Conservation (phyloP, 257 asterid genomes). For the Solanum gandarillasii region DNA sequence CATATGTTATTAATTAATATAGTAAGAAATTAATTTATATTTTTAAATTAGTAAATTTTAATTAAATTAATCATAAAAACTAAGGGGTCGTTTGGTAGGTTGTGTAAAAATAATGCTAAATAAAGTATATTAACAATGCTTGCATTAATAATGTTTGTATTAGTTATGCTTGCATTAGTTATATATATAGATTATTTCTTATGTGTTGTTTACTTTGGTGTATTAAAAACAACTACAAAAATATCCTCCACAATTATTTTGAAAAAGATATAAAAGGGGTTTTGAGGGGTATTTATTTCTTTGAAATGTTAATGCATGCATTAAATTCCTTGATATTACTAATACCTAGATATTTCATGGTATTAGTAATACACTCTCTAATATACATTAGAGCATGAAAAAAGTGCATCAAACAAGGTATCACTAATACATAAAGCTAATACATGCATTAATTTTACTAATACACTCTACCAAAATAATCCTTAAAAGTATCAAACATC, state of each 20-base stretch:
- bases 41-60: neutral
- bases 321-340: neutral
- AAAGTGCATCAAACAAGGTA: neutral
- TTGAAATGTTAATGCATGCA: neutral
- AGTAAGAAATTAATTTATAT: no score
- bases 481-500: neutral
- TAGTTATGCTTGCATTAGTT: no score
- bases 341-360: neutral
- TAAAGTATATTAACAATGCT: no score
- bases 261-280: neutral
- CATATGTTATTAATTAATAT: neutral
- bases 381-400: neutral
- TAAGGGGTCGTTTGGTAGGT: neutral
- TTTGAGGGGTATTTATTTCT: neutral
- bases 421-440: neutral
- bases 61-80: no score
- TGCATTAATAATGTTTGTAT: neutral
- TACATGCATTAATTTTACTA: neutral
- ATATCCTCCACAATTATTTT: neutral
- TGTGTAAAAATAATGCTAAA: no score
- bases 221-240: neutral
- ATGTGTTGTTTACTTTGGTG: neutral
- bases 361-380: neutral
- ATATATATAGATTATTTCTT: neutral
- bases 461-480: neutral